Evolutionary conservation across 345 rosid species (phyloP).

Genomic region (Syzygium oleosum): DNA sequence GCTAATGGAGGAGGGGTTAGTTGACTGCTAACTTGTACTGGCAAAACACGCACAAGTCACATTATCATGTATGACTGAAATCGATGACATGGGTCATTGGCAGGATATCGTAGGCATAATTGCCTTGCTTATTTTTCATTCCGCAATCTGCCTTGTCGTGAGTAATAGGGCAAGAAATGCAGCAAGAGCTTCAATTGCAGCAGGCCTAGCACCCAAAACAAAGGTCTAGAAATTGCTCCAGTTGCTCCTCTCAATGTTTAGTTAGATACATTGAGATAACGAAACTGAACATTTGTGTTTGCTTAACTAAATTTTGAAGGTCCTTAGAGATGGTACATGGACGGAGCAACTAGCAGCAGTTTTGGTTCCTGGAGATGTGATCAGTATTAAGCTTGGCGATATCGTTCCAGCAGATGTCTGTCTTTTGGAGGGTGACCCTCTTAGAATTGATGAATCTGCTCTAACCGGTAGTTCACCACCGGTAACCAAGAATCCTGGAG

Average conservation of each 20-base stretch:
- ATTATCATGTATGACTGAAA: too few species aligned
- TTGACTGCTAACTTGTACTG: too few species aligned
- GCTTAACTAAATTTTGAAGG: conserved; percentile 15
- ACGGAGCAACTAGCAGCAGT: conserved; percentile 66
- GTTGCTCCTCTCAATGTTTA: neutral
- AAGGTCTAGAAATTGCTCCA: conserved; percentile 74
- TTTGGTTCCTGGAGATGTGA: conserved; percentile 58
- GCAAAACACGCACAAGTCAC: too few species aligned
- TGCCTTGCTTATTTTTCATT: too few species aligned
- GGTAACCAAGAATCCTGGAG: conserved; percentile 55
- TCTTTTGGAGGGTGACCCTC: conserved; percentile 71
- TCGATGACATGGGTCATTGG: too few species aligned
- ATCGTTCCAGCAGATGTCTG: conserved; percentile 78
- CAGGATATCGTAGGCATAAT: too few species aligned
- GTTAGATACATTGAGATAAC: too few species aligned
- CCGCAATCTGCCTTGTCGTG: too few species aligned
- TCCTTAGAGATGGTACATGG: conserved; percentile 56
- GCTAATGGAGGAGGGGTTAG: too few species aligned
- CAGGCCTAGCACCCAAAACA: conserved; percentile 61
- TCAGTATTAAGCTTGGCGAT: conserved; percentile 66
- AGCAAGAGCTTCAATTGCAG: conserved; percentile 1
- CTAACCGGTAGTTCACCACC: conserved; percentile 73
- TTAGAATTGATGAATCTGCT: conserved; percentile 70
- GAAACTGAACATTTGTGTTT: neutral
- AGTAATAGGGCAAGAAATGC: too few species aligned